Base-by-base conservation (phyloP, 768 basidiomycete species). In the Phanerodontia chrysosporium region DNA sequence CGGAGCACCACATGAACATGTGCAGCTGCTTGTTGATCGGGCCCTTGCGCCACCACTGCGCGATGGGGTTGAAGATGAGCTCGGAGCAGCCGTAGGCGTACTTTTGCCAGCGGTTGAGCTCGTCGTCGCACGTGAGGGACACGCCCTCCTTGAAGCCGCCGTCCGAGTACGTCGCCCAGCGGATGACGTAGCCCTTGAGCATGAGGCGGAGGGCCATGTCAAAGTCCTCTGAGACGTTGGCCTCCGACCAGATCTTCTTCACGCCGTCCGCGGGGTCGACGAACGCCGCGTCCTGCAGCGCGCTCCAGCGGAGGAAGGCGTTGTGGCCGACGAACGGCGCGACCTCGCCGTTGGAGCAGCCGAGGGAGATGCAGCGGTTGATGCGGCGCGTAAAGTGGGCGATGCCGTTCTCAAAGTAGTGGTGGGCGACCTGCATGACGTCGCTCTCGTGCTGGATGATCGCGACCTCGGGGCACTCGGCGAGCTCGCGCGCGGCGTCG, bases 71-170 rank as follows among this genome's bases (percentile, higher is more conserved):
- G 81, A 95, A 95, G 60, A 94, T 81, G 51, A 95, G 79, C 73
- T 89, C 88, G 65, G 83, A 85, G 68, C 85, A 87, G 1, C 86
- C 89, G 72, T 89, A 90, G 0, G 87, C 78, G 62, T 91, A 92
- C 69, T 95, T 96, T 62, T 95, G 91, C 94, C 94, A 96, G 1
- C 94, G 73, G 66, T 95, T 95, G 8, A 96, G 75, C 70, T 96
- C 94, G 66, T 96, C 94, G 55, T 94, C 92, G 54, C 85, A 86
- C 0, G 94, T 94, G 18, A 96, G 76, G 0, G 89, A 90, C 14
- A 96, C 93, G 61, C 94, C 94, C 67, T 96, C 94, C 74, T 93
- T 90, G 78, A 95, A 95, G 2, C 84, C 89, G 49, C 91, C 85
- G 25, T 90, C 81, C 1, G 84, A 87, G 71, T 96, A 96, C 0